Base-by-base conservation (phyloP, 148 eudicot genomes). In the Chenopodium suecicum region DNA sequence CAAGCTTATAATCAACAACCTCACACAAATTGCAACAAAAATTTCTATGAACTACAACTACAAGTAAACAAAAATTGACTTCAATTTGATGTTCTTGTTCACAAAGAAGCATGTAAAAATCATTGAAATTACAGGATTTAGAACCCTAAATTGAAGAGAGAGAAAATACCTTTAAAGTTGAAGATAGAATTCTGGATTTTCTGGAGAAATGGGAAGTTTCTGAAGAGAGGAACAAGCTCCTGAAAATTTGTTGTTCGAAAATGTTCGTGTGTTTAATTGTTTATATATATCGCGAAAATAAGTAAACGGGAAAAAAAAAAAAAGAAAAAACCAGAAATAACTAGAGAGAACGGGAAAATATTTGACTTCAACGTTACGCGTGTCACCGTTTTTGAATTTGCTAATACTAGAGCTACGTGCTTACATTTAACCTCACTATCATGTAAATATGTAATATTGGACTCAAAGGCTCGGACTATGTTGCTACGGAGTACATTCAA, bases 81-180 rank as follows among this genome's bases (percentile, higher is more conserved):
- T 41, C 8, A 6, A 41, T 41, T 41, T 41, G 44, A 41, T 41
- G 44, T 41, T 41, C 44, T 41, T 0, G 44, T 41, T 41, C 8
- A 66, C 4, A 11, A 29, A 12, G 12, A 67, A 23, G 31, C 12
- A 71, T 48, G 31, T 13, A 16, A 74, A 74, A 47, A 5, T 7
- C 5, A 58, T 58, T 19, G 64, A 16, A 52, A 27, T 52, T 41
- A 46, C 48, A 41, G 9, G 6, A 74, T 7, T 70, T 41, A 37
- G 19, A 41, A 37, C 74, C 74, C 74, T 22, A 70, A 46, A 46
- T 70, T 37, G 22, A 71, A 62, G 50, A 63, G 27, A 58, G 47
- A 74, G 78, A 80, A 23, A 72, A 54, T 56, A 80, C 82, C 82
- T 80, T 63, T 31, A 79, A 71, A 50, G 12, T 58, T 44, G 56